Evolutionary conservation across 2,329 filamentous ascomycete genomes (phyloP).

Genomic region (Zymoseptoria crescenta): DNA sequence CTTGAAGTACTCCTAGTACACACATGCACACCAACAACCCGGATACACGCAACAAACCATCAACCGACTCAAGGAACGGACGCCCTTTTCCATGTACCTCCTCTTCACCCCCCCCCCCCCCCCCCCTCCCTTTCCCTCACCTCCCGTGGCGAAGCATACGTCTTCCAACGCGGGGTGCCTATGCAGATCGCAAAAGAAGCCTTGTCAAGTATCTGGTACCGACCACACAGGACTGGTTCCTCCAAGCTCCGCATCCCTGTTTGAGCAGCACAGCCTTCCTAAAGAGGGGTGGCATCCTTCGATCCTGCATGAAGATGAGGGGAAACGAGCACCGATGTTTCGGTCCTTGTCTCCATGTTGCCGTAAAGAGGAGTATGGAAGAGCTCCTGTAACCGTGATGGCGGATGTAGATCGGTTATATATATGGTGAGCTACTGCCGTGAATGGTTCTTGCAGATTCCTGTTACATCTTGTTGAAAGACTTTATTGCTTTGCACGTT

Average conservation of each 20-base stretch:
- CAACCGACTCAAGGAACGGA: neutral
- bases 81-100: neutral
- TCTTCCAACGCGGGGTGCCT: neutral
- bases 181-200: neutral
- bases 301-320: neutral
- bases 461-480: neutral
- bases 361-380: neutral
- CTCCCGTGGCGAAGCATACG: neutral
- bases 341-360: neutral
- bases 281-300: neutral
- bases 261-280: neutral
- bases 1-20: no score
- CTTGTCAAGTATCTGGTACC: neutral
- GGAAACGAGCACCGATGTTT: neutral
- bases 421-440: neutral
- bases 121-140: neutral
- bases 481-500: neutral
- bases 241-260: neutral
- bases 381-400: neutral
- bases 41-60: neutral
- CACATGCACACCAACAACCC: no score
- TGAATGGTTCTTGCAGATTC: neutral
- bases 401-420: neutral
- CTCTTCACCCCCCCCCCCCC: neutral
- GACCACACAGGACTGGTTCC: neutral